Percentiles rank a stretch among this genome's conserved stretches.
phyloP scores from a whole-genome alignment of 345 rosid species.

The Iberis pinnata region DNA sequence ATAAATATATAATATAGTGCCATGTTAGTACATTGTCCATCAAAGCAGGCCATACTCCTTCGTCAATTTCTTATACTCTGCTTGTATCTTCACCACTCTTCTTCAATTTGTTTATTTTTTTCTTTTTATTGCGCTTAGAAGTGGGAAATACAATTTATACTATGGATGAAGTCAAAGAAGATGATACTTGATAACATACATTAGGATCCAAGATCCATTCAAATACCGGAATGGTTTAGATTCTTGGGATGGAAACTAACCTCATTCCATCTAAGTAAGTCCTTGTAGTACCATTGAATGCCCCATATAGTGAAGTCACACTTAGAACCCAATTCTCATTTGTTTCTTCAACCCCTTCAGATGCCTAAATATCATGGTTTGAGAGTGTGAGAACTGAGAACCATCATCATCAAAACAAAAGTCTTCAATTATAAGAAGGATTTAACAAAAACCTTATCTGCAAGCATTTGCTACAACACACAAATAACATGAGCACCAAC shows the following conservation, averaged over 20 bases:
- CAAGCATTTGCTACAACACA: slow-evolving; percentile 96
- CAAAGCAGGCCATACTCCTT: no score
- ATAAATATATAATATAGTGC: no score
- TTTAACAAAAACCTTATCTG: slow-evolving; percentile 54
- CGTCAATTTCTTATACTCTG: no score
- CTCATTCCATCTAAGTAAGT: slow-evolving; percentile 91
- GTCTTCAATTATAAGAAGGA: neutral
- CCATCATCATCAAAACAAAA: neutral
- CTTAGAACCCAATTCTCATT: slow-evolving; percentile 89
- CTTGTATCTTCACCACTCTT: no score
- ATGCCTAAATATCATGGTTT: slow-evolving; percentile 44
- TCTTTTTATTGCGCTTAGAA: no score
- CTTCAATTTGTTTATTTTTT: no score
- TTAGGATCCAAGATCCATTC: neutral
- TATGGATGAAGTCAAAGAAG: no score
- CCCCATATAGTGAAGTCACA: slow-evolving; percentile 86
- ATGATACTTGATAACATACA: neutral
- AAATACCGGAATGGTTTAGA: neutral
- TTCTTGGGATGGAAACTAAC: slow-evolving; percentile 40
- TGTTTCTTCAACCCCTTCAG: slow-evolving; percentile 69
- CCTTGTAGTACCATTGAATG: slow-evolving; percentile 95
- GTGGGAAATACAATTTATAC: no score
- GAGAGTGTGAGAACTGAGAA: slow-evolving; percentile 13
- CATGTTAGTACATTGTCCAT: no score
- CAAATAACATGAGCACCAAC: slow-evolving; percentile 98